These are phyloP conservation scores for Leccinum holopus DNA, from an alignment of 1,284 basidiomycete species.

Conservation along the genomic window DNA sequence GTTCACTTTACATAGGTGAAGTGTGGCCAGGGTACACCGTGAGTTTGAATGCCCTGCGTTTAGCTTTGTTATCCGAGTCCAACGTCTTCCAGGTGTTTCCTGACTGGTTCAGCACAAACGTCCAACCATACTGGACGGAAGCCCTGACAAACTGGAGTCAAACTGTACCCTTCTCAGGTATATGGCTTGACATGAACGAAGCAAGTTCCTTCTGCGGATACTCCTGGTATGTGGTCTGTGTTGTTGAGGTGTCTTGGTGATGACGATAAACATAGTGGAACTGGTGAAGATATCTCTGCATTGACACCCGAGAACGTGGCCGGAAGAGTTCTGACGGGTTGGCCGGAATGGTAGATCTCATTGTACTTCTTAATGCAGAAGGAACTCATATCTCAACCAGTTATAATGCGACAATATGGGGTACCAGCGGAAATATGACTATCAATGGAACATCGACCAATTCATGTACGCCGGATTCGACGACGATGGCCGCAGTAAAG, in stretches of 20 bases:
- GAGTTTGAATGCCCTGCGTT: not conserved
- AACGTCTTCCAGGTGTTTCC: slow-evolving; percentile 48
- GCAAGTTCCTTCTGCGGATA: slow-evolving; percentile 61
- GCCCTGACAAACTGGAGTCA: slow-evolving; percentile 58
- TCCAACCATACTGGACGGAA: slow-evolving; percentile 58
- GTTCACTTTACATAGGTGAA: slow-evolving; percentile 64
- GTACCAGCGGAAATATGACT: slow-evolving; percentile 72
- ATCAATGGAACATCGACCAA: slow-evolving; percentile 65
- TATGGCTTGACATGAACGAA: slow-evolving; percentile 81
- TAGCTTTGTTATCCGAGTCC: not conserved
- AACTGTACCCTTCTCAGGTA: slow-evolving; percentile 59
- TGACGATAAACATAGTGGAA: slow-evolving; percentile 41
- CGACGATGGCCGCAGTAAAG: slow-evolving; percentile 5
- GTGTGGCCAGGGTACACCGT: slow-evolving; percentile 60
- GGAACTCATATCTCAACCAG: slow-evolving; percentile 32
- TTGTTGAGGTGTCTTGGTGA: not conserved
- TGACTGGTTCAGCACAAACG: slow-evolving; percentile 66
- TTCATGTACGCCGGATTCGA: slow-evolving; percentile 21
- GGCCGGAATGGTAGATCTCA: slow-evolving; percentile 57
- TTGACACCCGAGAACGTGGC: slow-evolving; percentile 39
- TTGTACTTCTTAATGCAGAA: not conserved
- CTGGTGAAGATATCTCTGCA: slow-evolving; percentile 47
- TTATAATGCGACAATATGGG: slow-evolving; percentile 61
- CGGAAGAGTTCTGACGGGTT: slow-evolving; percentile 51
- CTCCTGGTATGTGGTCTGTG: slow-evolving; percentile 49